A percentile compares a stretch with the other conserved stretches of the same genome.
phyloP scores from a whole-genome alignment of 1,139 yeast species.

The Sugiyamaella japonica region DNA sequence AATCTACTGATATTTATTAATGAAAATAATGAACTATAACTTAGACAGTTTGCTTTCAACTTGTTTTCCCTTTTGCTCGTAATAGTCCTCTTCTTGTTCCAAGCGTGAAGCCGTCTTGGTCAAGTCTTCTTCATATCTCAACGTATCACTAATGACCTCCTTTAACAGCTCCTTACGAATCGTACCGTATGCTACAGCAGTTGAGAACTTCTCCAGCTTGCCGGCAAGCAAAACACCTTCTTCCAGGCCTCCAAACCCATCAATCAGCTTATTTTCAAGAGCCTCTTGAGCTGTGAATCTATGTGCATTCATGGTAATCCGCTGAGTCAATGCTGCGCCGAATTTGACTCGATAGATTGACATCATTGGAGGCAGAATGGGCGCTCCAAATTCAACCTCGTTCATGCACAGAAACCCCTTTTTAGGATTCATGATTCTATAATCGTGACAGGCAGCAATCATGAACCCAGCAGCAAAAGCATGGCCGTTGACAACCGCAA shows the following conservation, averaged over 20 bases:
- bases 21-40: conserved; percentile 17
- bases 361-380: conserved; percentile 40
- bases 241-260: conserved; percentile 37
- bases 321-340: conserved; percentile 35
- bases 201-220: conserved; percentile 29
- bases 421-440: conserved; percentile 42
- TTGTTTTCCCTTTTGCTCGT: conserved; percentile 18
- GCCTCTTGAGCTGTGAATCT: conserved; percentile 41
- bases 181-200: conserved; percentile 36
- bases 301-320: conserved; percentile 39
- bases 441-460: conserved; percentile 43
- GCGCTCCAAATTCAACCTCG: conserved; percentile 44
- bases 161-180: conserved; percentile 37
- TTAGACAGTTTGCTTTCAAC: conserved; percentile 23
- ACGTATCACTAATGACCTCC: conserved; percentile 34
- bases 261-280: conserved; percentile 35
- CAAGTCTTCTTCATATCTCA: conserved; percentile 23
- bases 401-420: conserved; percentile 44
- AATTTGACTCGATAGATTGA: conserved; percentile 38
- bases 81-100: conserved; percentile 23
- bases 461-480: conserved; percentile 46
- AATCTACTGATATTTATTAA: conserved; percentile 9
- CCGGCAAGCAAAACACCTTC: conserved; percentile 37
- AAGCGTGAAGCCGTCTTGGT: conserved; percentile 6
- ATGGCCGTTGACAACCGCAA: conserved; percentile 44